Evolutionary conservation across 2,329 filamentous ascomycete genomes (phyloP), one percentile per base, ranked within the genome.

Genomic region (Colletotrichum sidae): DNA sequence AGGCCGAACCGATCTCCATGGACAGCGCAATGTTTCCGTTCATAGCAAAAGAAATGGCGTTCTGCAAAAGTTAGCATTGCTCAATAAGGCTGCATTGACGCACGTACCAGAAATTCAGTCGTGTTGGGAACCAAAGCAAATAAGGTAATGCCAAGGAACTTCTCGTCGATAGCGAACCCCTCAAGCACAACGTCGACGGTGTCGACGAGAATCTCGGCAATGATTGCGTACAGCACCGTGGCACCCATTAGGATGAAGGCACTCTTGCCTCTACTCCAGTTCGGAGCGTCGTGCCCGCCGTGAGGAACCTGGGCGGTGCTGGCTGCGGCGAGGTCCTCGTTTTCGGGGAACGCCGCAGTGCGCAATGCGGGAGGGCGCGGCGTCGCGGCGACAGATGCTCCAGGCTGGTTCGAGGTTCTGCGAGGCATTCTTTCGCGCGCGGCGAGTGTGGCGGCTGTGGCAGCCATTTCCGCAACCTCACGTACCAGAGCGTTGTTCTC

Each of bases 31-130:
- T 98, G 77, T 99, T 99, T 66, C 96, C 96, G 74, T 99, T 98
- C 95, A 99, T 99, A 58, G 96, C 96, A 76, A 99, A 99, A 0
- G 94, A 97, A 65, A 99, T 99, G 76, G 95, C 96, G 78, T 99
- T 99, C 90, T 94, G 12, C 2, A n/a, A 10, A 25, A 35, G 38
- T 67, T 45, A 66, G 52, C 13, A 17, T 37, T 25, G 25, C 38
- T 33, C 6, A 44, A 17, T 15, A n/a, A 38, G 55, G 35, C 15
- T 46, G 17, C 44, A 11, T 37, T 33, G 33, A 39, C 49, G 65
- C 25, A 79, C 89, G 81, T 85, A 95, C 92, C 83, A 99, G 78
- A 76, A 99, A 99, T 76, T 99, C 96, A 1, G 96, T 99, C 1
- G 96, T 98, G 80, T 99, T 99, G 11, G 96, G 96, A 8, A 99